Evolutionary conservation across 2,329 filamentous ascomycete species (phyloP).

Genomic region (Magnaporthiopsis incrustans): DNA sequence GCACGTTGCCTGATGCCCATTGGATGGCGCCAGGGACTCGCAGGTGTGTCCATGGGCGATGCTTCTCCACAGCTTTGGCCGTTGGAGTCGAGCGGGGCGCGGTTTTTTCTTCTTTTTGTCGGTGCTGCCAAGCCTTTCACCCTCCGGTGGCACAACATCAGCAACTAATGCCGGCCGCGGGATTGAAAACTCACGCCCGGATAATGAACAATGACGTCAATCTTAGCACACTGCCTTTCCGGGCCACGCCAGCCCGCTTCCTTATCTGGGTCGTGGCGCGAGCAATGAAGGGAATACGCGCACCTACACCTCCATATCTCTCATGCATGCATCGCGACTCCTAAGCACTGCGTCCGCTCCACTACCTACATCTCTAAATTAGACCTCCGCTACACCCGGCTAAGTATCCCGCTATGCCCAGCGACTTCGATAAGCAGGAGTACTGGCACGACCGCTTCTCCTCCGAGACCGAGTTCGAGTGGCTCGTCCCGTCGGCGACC

Average conservation of each 20-base stretch:
- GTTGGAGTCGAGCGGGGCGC: background rate
- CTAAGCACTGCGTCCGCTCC: background rate
- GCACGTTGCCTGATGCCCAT: conserved; percentile 3
- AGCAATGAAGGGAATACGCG: background rate
- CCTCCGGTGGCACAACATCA: background rate
- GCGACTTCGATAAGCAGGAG: conserved; percentile 39
- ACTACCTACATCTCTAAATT: background rate
- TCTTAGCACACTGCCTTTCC: background rate
- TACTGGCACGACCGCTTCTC: conserved; percentile 42
- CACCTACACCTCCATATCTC: background rate
- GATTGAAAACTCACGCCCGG: background rate
- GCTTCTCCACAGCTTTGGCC: background rate
- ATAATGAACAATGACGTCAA: background rate
- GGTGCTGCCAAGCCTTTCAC: background rate
- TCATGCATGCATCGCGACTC: background rate
- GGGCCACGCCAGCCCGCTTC: background rate
- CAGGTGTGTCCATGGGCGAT: background rate
- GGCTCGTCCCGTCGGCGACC: conserved; percentile 33
- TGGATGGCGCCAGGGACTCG: background rate
- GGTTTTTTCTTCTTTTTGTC: too few relatives aligned
- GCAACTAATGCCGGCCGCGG: background rate
- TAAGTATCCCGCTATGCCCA: conserved; percentile 10
- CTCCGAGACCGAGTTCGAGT: conserved; percentile 38
- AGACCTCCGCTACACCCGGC: too few relatives aligned
- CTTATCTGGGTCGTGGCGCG: background rate